Base-by-base conservation (phyloP, 2,329 filamentous ascomycete species). In the Nothopassalora personata region DNA sequence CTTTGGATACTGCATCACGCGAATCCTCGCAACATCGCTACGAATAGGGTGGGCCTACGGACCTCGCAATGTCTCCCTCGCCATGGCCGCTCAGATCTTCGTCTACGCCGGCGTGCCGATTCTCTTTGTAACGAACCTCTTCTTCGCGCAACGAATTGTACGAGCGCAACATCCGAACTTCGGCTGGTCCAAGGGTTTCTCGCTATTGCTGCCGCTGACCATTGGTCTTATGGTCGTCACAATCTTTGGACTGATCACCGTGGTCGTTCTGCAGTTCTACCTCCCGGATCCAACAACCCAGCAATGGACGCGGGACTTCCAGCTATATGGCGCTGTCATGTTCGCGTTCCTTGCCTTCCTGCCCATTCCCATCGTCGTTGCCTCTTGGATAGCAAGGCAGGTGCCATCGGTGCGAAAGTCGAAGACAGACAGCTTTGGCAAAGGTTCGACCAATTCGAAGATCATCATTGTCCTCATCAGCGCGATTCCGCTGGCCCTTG, bases 81-180 rank as follows among this genome's bases (percentile, higher is more conserved):
- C 77, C 2, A 81, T 85, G 52, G 81, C 82, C 0, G 83, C 88
- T 3, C 79, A 80, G 64, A 82, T 94, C 68, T 86, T 94, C 67
- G 83, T 90, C 58, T 83, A 86, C 48, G 86, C 88, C 0, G 90
- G 90, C 46, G 85, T 91, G 15, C 71, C 95, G 34, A 73, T 95
- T 7, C 77, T 95, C 28, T 93, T 89, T 73, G 75, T 93, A 67
- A 77, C 91, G 73, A 94, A 96, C 75, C 75, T 95, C 46, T 76
- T 94, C 68, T 89, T 92, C 70, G 76, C 86, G 0, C 89, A 91
- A 73, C 85, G 91, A 49, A 80, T 96, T 28, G 73, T 94, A 18
- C 83, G 91, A 56, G 87, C 88, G 4, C 83, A 84, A 49, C 88
- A 92, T 68, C 89, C 90, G 0, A 70, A 72, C 1, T 71, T 90